Percentiles rank a stretch among this genome's conserved stretches.
phyloP scores from a whole-genome alignment of 306 rosid species.

The Vachellia pachyceras region DNA sequence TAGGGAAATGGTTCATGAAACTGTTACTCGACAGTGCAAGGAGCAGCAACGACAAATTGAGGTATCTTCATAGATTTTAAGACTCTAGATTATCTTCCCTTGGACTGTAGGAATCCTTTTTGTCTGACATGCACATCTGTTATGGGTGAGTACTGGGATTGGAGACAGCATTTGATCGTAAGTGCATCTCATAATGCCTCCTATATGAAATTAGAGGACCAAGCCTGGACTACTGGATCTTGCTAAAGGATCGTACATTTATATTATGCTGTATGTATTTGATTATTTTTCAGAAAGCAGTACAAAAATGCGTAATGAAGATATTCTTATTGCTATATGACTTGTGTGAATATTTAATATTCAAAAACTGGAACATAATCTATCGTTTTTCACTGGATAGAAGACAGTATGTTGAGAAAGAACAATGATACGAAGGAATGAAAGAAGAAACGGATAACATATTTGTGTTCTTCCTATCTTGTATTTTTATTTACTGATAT shows the following conservation, averaged over 20 bases:
- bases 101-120: neutral
- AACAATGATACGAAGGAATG: conserved; percentile 3
- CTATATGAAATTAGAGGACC: conserved; percentile 10
- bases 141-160: neutral
- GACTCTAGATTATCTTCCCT: neutral
- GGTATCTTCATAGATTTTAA: conserved; percentile 52
- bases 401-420: neutral
- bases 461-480: conserved; percentile 13
- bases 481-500: conserved; percentile 36
- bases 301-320: neutral
- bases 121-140: neutral
- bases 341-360: neutral
- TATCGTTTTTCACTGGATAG: neutral
- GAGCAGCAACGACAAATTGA: conserved; percentile 96
- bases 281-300: neutral
- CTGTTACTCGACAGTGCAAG: conserved; percentile 84
- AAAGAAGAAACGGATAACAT: neutral
- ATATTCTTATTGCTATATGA: neutral
- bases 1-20: conserved; percentile 86
- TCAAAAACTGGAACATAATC: neutral
- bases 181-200: neutral
- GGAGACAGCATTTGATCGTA: neutral
- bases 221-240: neutral
- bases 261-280: neutral
- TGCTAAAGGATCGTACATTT: neutral